These are phyloP conservation scores for Salix exigua DNA, from an alignment of 345 rosid species.

Conservation along the genomic window DNA sequence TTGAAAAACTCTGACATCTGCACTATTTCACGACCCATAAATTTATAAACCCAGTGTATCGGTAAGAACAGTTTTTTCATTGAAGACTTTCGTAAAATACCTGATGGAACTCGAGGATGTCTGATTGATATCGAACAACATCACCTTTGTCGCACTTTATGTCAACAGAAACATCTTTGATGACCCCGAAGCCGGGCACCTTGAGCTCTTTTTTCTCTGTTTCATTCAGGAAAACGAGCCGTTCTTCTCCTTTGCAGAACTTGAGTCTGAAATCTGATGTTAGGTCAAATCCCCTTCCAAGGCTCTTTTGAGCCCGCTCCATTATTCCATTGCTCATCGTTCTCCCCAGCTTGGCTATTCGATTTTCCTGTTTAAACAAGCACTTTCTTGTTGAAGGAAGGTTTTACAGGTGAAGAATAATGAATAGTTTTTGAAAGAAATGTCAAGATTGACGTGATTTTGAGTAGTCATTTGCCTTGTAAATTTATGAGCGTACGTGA, in stretches of 20 bases:
- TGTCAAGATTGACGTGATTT: not conserved
- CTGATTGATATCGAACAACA: constrained; percentile 65
- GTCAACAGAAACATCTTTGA: constrained; percentile 55
- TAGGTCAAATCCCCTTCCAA: constrained; percentile 86
- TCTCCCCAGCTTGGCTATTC: constrained; percentile 15
- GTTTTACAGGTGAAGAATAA: not conserved
- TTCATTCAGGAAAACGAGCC: constrained; percentile 59
- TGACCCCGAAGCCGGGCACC: constrained; percentile 60
- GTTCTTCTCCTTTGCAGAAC: constrained; percentile 67
- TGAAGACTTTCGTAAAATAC: constrained; percentile 18
- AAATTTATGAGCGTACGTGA: not conserved
- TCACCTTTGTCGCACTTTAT: constrained; percentile 93
- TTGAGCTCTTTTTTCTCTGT: constrained; percentile 41
- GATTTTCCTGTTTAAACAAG: not conserved
- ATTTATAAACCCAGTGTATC: not conserved
- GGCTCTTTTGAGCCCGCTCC: constrained; percentile 56
- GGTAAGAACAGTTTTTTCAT: too few species aligned
- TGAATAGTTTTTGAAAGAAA: not conserved
- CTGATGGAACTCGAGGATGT: constrained; percentile 74
- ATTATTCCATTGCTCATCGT: constrained; percentile 29
- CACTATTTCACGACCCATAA: not conserved
- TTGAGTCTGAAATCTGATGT: constrained; percentile 73
- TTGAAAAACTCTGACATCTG: constrained; percentile 93
- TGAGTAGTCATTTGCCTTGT: not conserved
- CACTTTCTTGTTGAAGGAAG: not conserved